Conservation (phyloP, 208 protist genomes). For the Crithidia expoeki region DNA sequence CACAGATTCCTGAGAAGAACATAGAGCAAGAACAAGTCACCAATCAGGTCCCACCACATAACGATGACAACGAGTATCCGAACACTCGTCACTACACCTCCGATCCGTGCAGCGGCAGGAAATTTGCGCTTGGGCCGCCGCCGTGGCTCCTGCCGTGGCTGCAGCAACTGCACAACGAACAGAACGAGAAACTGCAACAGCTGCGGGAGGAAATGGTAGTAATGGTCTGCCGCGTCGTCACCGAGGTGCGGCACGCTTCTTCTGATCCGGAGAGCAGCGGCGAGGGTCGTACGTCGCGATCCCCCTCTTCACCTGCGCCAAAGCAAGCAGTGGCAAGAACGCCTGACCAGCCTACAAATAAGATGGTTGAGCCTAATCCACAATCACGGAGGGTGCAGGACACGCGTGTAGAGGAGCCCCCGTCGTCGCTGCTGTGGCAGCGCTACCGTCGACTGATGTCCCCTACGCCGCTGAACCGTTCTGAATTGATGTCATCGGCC, state of each 20-base stretch:
- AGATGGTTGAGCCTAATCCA: not conserved
- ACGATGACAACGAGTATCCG: too few relatives aligned
- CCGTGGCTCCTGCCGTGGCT: conserved; percentile 19
- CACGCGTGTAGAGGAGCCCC: conserved; percentile 3
- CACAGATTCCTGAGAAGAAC: not conserved
- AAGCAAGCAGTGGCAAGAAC: not conserved
- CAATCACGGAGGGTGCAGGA: not conserved
- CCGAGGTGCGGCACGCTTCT: conserved; percentile 1
- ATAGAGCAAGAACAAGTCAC: too few relatives aligned
- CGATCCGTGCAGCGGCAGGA: not conserved
- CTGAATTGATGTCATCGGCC: not conserved
- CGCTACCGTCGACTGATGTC: conserved; percentile 24
- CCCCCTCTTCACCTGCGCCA: not conserved
- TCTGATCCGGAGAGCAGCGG: not conserved
- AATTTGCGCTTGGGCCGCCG: not conserved
- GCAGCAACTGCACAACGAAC: conserved; percentile 7
- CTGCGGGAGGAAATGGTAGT: conserved; percentile 36
- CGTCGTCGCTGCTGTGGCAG: conserved; percentile 14
- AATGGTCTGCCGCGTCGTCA: conserved; percentile 18
- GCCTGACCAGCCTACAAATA: not conserved
- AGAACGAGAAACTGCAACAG: conserved; percentile 3
- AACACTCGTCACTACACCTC: not conserved
- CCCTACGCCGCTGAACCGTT: not conserved
- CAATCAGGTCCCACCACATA: too few relatives aligned
- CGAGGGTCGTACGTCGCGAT: not conserved